Percentiles rank a stretch among this genome's conserved stretches.
Conservation (phyloP, 2,329 filamentous ascomycete species). For the Beauveria varroae region DNA sequence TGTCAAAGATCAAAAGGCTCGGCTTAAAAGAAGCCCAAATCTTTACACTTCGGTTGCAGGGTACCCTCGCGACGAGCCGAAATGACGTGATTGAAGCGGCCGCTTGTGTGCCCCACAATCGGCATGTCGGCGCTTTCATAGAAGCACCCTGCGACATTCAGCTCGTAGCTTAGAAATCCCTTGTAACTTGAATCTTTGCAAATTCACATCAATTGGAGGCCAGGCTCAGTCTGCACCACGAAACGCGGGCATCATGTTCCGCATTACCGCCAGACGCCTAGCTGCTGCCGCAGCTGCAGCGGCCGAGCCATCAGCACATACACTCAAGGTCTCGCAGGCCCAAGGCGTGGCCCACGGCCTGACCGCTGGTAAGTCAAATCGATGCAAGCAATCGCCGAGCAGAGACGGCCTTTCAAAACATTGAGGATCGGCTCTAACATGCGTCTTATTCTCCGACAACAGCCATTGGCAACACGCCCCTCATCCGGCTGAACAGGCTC, state of each 20-base stretch:
- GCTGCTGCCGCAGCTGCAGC: slow-evolving; percentile 38
- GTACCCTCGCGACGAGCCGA: slow-evolving; percentile 8
- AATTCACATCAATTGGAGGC: slow-evolving; percentile 1
- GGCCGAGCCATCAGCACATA: slow-evolving; percentile 45
- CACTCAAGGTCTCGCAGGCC: slow-evolving; percentile 66
- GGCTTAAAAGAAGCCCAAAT: neutral
- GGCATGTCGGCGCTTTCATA: neutral
- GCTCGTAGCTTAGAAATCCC: neutral
- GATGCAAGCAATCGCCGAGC: too few relatives aligned
- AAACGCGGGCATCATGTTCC: slow-evolving; percentile 49
- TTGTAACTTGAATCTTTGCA: neutral
- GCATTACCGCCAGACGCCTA: slow-evolving; percentile 60
- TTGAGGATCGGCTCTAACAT: neutral
- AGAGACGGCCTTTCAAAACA: neutral
- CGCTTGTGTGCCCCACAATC: neutral
- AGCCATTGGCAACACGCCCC: slow-evolving; percentile 96
- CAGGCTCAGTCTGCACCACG: neutral
- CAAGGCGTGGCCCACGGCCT: slow-evolving; percentile 74
- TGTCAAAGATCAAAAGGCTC: too few relatives aligned
- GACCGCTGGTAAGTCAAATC: slow-evolving; percentile 59
- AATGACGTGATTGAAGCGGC: slow-evolving; percentile 9
- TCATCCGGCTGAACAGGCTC: slow-evolving; percentile 82
- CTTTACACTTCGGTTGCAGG: neutral
- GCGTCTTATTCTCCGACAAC: neutral
- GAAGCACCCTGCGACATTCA: neutral